Evolutionary conservation across 208 protist species (phyloP).

Genomic region (Leishmania amazonensis): DNA sequence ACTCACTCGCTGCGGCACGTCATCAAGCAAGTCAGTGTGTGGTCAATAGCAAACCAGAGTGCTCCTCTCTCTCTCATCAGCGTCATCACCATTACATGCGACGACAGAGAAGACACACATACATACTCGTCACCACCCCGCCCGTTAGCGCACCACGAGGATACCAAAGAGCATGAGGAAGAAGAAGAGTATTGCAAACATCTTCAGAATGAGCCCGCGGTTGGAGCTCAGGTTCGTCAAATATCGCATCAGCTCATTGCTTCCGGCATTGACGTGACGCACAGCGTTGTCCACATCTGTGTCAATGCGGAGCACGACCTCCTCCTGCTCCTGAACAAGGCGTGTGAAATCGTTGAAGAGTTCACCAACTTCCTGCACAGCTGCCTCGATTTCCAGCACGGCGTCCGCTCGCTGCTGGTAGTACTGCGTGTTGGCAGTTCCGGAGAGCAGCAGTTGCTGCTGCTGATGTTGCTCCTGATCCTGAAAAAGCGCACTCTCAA

Average conservation of each 20-base stretch:
- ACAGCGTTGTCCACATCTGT: constrained; percentile 83
- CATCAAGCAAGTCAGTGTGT: background rate
- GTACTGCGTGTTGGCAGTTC: constrained; percentile 74
- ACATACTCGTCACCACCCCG: background rate
- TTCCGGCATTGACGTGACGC: constrained; percentile 91
- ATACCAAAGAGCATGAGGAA: constrained; percentile 94
- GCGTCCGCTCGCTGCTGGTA: constrained; percentile 84
- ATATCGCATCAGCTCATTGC: constrained; percentile 92
- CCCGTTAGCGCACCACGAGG: constrained; percentile 72
- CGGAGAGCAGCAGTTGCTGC: constrained; percentile 66
- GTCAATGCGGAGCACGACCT: constrained; percentile 92
- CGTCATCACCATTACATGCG: background rate
- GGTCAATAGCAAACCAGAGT: background rate
- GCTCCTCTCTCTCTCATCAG: background rate
- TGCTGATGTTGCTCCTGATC: constrained; percentile 83
- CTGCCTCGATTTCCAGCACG: constrained; percentile 87
- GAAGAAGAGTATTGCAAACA: constrained; percentile 91
- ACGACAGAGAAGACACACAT: background rate
- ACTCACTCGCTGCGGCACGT: background rate
- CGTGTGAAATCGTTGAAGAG: constrained; percentile 93
- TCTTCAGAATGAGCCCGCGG: constrained; percentile 92
- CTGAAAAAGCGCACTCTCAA: constrained; percentile 90
- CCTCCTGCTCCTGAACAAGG: constrained; percentile 93
- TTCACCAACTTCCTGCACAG: constrained; percentile 88
- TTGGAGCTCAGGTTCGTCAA: constrained; percentile 88